Evolutionary conservation across 2,329 filamentous ascomycete species (phyloP).

Genomic region (Talaromyces sp.): DNA sequence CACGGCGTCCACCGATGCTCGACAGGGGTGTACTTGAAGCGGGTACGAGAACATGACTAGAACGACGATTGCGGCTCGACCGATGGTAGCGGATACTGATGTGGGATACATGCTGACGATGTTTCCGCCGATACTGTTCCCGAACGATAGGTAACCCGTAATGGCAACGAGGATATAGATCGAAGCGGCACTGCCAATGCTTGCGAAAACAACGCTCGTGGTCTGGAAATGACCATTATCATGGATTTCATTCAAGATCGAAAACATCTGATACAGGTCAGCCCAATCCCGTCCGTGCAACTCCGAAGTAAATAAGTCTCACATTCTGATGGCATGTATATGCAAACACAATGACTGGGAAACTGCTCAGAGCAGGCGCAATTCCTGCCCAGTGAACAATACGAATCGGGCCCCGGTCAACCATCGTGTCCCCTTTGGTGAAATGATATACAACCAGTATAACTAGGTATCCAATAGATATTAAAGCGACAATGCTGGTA

Average conservation of each 20-base stretch:
- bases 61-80: conserved; percentile 89
- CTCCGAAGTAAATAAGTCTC: conserved; percentile 26
- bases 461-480: conserved; percentile 91
- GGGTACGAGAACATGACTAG: conserved; percentile 96
- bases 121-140: conserved; percentile 81
- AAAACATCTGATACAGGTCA: conserved; percentile 71
- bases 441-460: conserved; percentile 93
- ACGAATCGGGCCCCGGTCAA: conserved; percentile 68
- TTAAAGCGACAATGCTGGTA: conserved; percentile 82
- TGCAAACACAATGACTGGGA: conserved; percentile 97
- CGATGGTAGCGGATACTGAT: conserved; percentile 80
- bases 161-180: conserved; percentile 90
- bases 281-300: conserved; percentile 14
- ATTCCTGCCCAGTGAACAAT: conserved; percentile 74
- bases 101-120: conserved; percentile 87
- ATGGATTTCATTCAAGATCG: conserved; percentile 89
- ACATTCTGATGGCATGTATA: conserved; percentile 99
- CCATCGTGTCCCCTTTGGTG: conserved; percentile 66
- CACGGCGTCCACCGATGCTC: conserved; percentile 92
- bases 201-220: conserved; percentile 70
- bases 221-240: conserved; percentile 76
- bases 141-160: conserved; percentile 93
- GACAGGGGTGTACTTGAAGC: conserved; percentile 89
- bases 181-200: conserved; percentile 79
- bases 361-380: conserved; percentile 71